Evolutionary conservation across 2,329 filamentous ascomycete genomes (phyloP).

Genomic region (Cercospora nicotianae): DNA sequence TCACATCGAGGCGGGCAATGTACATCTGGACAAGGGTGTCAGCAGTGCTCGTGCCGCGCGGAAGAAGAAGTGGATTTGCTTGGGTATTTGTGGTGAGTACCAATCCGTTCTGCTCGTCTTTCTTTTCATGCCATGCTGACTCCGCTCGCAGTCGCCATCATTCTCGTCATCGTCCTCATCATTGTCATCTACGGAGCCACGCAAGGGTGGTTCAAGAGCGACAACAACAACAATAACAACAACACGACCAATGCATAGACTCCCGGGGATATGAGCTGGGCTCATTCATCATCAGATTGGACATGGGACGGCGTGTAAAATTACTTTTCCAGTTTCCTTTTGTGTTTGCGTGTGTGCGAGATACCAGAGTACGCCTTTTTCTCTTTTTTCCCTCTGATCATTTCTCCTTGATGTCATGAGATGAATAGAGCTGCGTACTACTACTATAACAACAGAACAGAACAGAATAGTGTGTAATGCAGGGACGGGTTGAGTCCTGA

Average conservation of each 20-base stretch:
- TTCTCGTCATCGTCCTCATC: conserved; percentile 43
- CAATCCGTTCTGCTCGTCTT: too few species aligned
- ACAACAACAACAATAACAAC: conserved; percentile 21
- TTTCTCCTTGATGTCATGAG: background rate
- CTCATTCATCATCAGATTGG: conserved; percentile 4
- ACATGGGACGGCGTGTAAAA: background rate
- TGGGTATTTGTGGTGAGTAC: conserved; percentile 67
- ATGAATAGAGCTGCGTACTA: background rate
- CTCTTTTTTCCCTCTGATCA: background rate
- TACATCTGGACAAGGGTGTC: conserved; percentile 78
- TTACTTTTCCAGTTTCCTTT: background rate
- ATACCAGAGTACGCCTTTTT: conserved; percentile 4
- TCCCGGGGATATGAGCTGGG: conserved; percentile 4
- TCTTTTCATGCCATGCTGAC: too few species aligned
- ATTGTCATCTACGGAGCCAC: conserved; percentile 39
- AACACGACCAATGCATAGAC: conserved; percentile 7
- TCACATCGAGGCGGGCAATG: conserved; percentile 82
- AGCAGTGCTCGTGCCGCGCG: conserved; percentile 75
- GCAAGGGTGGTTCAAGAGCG: conserved; percentile 30
- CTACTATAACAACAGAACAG: background rate
- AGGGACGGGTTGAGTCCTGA: background rate
- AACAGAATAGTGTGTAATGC: background rate
- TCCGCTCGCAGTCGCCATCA: conserved; percentile 32
- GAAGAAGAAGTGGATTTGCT: conserved; percentile 96
- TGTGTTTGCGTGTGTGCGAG: background rate